phyloP scores from a whole-genome alignment of 2,329 filamentous ascomycete species.

The Beauveria sp. region DNA sequence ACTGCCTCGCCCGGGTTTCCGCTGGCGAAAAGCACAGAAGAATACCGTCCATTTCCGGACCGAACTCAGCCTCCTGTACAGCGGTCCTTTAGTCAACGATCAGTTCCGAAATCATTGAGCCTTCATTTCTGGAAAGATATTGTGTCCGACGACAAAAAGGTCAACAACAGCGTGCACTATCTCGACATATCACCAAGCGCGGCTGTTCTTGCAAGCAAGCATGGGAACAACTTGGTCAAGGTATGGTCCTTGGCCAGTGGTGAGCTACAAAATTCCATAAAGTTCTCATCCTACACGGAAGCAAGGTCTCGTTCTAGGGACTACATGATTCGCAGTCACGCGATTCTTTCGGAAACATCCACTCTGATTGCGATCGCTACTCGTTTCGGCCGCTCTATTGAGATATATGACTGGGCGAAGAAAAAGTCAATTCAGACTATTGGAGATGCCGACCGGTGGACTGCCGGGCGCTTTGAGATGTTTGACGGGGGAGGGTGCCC shows the following conservation, averaged over 20 bases:
- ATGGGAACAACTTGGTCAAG: conserved; percentile 68
- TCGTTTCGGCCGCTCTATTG: conserved; percentile 30
- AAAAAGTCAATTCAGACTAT: conserved; percentile 33
- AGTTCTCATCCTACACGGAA: conserved; percentile 32
- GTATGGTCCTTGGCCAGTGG: conserved; percentile 82
- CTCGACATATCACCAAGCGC: conserved; percentile 28
- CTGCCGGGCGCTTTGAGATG: conserved; percentile 27
- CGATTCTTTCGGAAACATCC: conserved; percentile 32
- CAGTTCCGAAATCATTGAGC: neutral
- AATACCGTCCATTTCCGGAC: neutral
- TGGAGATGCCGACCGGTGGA: conserved; percentile 31
- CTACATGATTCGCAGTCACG: conserved; percentile 35
- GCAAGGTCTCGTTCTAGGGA: conserved; percentile 31
- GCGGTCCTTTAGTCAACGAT: conserved; percentile 2
- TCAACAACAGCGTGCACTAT: conserved; percentile 26
- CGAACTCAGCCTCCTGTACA: neutral
- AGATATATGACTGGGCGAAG: conserved; percentile 33
- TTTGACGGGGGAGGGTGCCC: conserved; percentile 26
- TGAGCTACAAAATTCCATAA: conserved; percentile 51
- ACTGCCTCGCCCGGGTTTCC: neutral
- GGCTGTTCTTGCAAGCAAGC: conserved; percentile 28
- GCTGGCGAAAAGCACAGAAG: neutral
- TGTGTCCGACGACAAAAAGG: conserved; percentile 20
- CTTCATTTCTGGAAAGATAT: conserved; percentile 18
- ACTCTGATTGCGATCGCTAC: conserved; percentile 31